Conservation (phyloP, 169 alveolate species). For the Babesia gibsoni region DNA sequence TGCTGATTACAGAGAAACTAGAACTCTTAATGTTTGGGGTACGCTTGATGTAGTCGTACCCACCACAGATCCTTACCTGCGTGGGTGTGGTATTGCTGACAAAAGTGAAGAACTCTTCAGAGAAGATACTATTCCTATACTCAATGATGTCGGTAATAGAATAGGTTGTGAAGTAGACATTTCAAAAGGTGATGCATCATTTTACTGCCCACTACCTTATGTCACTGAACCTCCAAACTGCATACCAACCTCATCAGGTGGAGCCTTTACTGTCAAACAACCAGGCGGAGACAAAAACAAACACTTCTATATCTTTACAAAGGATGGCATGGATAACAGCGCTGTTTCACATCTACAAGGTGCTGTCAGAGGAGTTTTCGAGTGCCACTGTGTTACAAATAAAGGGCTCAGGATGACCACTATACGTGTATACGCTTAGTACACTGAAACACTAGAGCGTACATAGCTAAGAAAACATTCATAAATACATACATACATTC, state of each 20-base stretch:
- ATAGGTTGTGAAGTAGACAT: slow-evolving; percentile 31
- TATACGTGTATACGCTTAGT: background rate
- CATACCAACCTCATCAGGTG: background rate
- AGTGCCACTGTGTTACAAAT: background rate
- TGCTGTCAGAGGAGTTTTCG: too few relatives aligned
- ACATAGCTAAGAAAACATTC: too few relatives aligned
- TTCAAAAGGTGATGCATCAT: background rate
- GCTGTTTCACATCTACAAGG: too few relatives aligned
- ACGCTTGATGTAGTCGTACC: background rate
- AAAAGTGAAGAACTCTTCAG: slow-evolving; percentile 17
- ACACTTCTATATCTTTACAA: background rate
- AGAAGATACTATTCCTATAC: slow-evolving; percentile 19
- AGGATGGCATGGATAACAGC: too few relatives aligned
- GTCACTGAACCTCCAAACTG: slow-evolving; percentile 24
- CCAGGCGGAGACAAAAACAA: too few relatives aligned
- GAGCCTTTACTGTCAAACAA: too few relatives aligned
- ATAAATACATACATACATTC: too few relatives aligned
- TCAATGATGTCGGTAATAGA: background rate
- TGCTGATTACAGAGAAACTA: too few relatives aligned
- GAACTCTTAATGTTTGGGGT: slow-evolving; percentile 38
- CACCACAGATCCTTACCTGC: slow-evolving; percentile 47
- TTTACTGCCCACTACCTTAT: slow-evolving; percentile 33
- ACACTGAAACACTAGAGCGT: too few relatives aligned
- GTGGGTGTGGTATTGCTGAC: slow-evolving; percentile 39
- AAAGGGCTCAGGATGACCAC: background rate